Base-by-base conservation (phyloP, 2,329 filamentous ascomycete genomes). In the Aureobasidium melanogenum region DNA sequence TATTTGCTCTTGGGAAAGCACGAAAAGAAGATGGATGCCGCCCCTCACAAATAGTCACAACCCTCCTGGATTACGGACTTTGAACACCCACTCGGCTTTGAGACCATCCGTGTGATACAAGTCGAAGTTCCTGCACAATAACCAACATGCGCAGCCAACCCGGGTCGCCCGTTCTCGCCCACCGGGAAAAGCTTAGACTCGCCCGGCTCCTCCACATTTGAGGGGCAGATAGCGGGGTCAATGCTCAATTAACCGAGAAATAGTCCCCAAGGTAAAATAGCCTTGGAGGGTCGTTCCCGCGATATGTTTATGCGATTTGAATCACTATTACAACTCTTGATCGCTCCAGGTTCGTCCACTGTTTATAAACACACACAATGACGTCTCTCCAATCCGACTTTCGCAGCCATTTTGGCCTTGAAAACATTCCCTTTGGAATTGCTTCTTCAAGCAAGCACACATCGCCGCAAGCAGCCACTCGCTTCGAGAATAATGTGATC, bases 401-500 rank as follows among this genome's bases (percentile, higher is more conserved):
- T 52, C 57, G 50, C 2, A 41, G 51, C 52, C 78, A 80, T 64
- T 84, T 84, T 65, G 81, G 79, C 0, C 67, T 80, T 43, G 68
- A 73, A 22, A 84, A 84, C 62, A 78, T 83, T 41, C 81, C 81
- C 0, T 83, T 80, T 54, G 80, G 80, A 10, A 75, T 83, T 14
- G 79, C 77, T 26, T 81, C 78, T 0, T 77, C 74, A 0, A 46
- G 63, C 8, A 63, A 63, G 0, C 75, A 79, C 59, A 59, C 68
- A 0, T 63, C 63, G 3, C 78, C 75, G 34, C 75, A 78, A 62
- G 76, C 76, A 47, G 82, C 74, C 1, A 84, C 82, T 0, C 76
- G 82, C 41, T 69, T 84, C 12, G 70, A 74, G 10, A 76, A 84
- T 57, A 71, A 72, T 5, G 78, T 84, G 0, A 71, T 85, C 36